Base-by-base conservation (phyloP, 23 red algal genomes). In the Gracilaria gracilis region DNA sequence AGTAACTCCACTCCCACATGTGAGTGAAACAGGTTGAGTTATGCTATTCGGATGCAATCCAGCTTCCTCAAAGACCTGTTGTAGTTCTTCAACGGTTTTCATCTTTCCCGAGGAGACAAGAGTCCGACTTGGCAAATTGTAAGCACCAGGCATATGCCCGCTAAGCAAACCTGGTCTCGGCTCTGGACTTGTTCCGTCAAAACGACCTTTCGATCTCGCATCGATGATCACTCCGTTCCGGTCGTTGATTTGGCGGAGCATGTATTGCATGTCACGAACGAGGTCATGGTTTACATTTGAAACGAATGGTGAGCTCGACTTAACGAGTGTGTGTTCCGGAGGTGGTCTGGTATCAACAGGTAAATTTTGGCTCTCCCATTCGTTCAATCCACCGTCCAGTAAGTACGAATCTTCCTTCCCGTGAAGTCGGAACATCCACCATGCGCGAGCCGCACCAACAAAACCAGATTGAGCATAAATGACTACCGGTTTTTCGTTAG, bases 381-480 rank as follows among this genome's bases (percentile, higher is more conserved):
- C 87, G 12, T 87, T 42, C 25, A 95, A 79, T 3, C 96, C 96
- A 38, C 96, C 96, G 67, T 95, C 80, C 7, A 98, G 77, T 46
- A 98, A 79, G 55, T 65, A 95, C 1, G 91, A 87, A 39, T 88
- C 80, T 33, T 93, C 35, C 19, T 93, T 67, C 34, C 96, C 96
- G 80, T 95, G 91, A 37, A 82, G 88, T 28, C 96, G 88, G 14
- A 95, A 91, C 85, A 88, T 95, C 96, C 96, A 98, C 96, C 96
- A 98, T 37, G 85, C 96, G n/a, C 96, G 75, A 24, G 96, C 96
- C 2, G 96, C 62, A 46, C 83, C 96, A 4, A 95, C 77, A 53
- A 95, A 98, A 6, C 75, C 82, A 28, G 81, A 82, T 39, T 79
- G 46, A 4, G 92, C 78, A 70, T 98, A 98, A 15, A 93, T 44